These are phyloP conservation scores for Eimeria necatrix DNA, from an alignment of 169 alveolate genomes.

Conservation along the genomic window DNA sequence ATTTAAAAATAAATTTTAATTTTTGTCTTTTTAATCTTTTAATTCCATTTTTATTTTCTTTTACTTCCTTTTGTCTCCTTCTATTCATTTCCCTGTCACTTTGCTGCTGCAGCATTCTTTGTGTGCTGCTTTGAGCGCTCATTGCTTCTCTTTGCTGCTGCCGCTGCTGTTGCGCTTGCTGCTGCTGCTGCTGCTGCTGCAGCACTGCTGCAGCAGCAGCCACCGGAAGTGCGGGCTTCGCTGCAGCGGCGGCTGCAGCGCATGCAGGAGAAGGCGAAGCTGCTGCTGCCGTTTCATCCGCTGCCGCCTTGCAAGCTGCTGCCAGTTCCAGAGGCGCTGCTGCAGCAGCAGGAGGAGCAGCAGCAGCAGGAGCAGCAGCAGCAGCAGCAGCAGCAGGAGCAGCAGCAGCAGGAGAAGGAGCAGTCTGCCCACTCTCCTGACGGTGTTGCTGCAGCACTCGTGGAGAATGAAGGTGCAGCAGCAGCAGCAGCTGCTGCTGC, in stretches of 20 bases:
- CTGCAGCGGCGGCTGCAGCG: constrained; percentile 56
- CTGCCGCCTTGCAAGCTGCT: constrained; percentile 36
- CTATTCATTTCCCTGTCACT: no score
- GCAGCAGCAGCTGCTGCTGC: neutral
- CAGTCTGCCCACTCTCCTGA: neutral
- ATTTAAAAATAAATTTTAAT: no score
- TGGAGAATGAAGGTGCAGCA: neutral
- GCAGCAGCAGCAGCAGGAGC: neutral
- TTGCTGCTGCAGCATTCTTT: neutral
- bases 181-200: constrained; percentile 35
- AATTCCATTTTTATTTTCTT: neutral
- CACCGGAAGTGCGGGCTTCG: neutral
- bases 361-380: neutral
- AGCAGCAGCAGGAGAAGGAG: neutral
- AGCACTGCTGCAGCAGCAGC: constrained; percentile 23
- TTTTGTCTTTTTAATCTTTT: neutral
- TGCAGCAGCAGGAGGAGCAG: constrained; percentile 24
- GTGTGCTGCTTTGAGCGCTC: neutral
- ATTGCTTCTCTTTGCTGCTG: neutral
- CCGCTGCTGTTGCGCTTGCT: neutral
- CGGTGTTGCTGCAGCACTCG: neutral
- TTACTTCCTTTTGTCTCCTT: no score
- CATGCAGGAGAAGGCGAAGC: constrained; percentile 26
- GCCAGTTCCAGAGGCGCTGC: neutral
- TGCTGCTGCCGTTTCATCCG: constrained; percentile 35